These are phyloP conservation scores for Monosiga brevicollis DNA, from an alignment of 78 protist species.

Conservation along the genomic window DNA sequence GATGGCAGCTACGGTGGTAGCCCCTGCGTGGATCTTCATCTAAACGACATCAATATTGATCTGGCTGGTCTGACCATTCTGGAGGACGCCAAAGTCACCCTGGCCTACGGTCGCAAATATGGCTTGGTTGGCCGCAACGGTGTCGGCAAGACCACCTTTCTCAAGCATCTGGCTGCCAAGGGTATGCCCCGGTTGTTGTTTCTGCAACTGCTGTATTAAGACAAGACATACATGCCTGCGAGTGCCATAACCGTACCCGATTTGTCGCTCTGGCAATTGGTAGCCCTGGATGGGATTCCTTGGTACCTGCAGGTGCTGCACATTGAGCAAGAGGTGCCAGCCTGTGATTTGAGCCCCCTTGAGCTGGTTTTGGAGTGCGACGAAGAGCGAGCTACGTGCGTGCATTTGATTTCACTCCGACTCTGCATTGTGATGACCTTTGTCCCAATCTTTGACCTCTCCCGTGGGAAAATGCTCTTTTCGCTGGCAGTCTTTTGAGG, in stretches of 20 bases:
- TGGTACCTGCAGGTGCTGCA: constrained; percentile 55
- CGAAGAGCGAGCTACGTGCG: neutral
- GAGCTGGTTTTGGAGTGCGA: neutral
- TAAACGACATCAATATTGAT: neutral
- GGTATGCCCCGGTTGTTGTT: no score
- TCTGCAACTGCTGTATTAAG: no score
- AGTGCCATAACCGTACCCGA: neutral
- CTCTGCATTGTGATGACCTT: no score
- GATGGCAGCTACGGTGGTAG: neutral
- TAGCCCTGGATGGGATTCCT: constrained; percentile 23
- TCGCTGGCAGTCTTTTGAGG: neutral
- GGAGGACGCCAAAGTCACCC: neutral
- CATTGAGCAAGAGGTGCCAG: constrained; percentile 82
- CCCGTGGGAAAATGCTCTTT: no score
- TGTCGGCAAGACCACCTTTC: neutral
- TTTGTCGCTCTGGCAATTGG: neutral
- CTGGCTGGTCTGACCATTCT: neutral
- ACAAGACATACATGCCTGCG: neutral
- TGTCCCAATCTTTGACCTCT: no score
- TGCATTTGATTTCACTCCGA: no score
- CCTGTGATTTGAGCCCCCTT: constrained; percentile 29
- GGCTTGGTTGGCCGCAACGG: constrained; percentile 57
- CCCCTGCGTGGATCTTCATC: neutral
- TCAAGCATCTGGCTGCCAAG: neutral
- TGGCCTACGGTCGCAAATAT: neutral